phyloP scores from a whole-genome alignment of 2,329 filamentous ascomycete species.

The Botrytis galanthina region DNA sequence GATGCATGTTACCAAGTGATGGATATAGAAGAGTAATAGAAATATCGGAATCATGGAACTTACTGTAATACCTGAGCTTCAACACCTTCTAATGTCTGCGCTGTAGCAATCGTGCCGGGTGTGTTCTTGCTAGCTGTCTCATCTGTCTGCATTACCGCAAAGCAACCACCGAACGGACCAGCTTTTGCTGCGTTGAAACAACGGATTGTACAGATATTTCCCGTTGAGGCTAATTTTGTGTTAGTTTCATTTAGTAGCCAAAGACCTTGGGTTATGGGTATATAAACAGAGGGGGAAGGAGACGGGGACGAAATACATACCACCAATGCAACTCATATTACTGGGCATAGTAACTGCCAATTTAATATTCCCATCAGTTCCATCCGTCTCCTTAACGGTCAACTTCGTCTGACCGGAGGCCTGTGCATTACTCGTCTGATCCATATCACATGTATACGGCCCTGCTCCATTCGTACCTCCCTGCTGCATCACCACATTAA shows the following conservation, averaged over 20 bases:
- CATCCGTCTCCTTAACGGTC: background rate
- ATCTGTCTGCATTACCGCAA: slow-evolving; percentile 56
- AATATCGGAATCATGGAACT: background rate
- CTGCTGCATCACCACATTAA: slow-evolving; percentile 54
- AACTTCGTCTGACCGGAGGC: background rate
- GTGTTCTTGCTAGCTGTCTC: slow-evolving; percentile 43
- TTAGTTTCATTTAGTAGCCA: background rate
- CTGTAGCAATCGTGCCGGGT: background rate
- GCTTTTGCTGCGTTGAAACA: slow-evolving; percentile 58
- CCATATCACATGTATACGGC: slow-evolving; percentile 54
- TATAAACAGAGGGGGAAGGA: background rate
- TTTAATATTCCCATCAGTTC: background rate
- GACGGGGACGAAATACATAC: background rate
- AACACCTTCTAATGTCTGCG: background rate
- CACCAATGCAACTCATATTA: slow-evolving; percentile 9
- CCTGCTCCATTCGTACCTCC: slow-evolving; percentile 55
- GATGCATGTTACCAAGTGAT: background rate
- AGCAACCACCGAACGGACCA: slow-evolving; percentile 58
- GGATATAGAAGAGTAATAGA: background rate
- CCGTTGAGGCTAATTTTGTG: slow-evolving; percentile 41
- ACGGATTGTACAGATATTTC: slow-evolving; percentile 57
- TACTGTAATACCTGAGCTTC: slow-evolving; percentile 15
- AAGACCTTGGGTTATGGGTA: too few relatives aligned
- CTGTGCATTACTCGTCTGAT: slow-evolving; percentile 42
- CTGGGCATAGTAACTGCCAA: slow-evolving; percentile 4